These are phyloP conservation scores for Rhodosporidiobolus sp. DNA, from an alignment of 768 basidiomycete species.

Conservation along the genomic window DNA sequence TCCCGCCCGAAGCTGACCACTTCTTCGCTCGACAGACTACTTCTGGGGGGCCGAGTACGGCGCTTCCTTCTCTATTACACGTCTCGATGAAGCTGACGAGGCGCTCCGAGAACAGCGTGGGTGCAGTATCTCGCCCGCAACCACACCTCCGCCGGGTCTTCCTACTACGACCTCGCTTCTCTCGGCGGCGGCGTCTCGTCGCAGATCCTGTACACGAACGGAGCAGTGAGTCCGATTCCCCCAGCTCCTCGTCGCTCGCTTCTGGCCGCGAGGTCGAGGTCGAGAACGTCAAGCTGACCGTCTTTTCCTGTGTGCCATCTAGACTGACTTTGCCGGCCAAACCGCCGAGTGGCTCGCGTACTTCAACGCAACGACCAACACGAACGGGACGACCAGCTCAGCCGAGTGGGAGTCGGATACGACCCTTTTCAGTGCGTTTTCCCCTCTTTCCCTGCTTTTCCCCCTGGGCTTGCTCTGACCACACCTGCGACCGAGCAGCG, in stretches of 20 bases:
- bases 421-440: conserved; percentile 19
- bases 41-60: background rate
- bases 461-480: no score
- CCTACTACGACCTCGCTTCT: conserved; percentile 14
- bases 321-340: conserved; percentile 6
- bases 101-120: background rate
- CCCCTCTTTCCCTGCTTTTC: background rate
- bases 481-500: background rate
- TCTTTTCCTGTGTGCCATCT: background rate
- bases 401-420: conserved; percentile 10
- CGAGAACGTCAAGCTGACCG: background rate
- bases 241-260: background rate
- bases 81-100: no score
- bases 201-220: conserved; percentile 5
- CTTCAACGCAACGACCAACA: background rate
- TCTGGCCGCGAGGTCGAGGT: background rate
- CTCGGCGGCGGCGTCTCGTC: background rate
- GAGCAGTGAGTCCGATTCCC: background rate
- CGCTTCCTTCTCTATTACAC: background rate
- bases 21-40: background rate
- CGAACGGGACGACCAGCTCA: background rate
- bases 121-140: conserved; percentile 7
- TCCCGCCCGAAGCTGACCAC: background rate
- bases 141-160: background rate
- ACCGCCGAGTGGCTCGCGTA: background rate